Evolutionary conservation across 148 eudicot species (phyloP).

Genomic region (Mesembryanthemum crystallinum): DNA sequence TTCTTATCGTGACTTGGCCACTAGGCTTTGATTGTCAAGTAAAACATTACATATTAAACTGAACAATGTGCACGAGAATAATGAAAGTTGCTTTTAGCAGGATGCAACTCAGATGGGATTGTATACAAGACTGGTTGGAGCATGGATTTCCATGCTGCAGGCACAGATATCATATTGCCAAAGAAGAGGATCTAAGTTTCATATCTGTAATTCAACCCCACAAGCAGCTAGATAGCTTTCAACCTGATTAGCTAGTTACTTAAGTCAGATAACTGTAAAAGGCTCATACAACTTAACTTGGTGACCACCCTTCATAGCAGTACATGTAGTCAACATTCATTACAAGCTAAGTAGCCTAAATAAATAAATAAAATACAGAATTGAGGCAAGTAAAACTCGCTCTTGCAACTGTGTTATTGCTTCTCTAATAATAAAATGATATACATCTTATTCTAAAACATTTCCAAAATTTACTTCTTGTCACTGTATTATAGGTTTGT

Average conservation of each 20-base stretch:
- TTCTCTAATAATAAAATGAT: background rate
- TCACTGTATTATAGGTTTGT: background rate
- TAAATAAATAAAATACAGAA: background rate
- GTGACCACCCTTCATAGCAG: background rate
- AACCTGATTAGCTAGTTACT: background rate
- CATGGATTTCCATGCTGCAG: background rate
- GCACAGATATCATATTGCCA: background rate
- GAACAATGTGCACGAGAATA: too few relatives aligned
- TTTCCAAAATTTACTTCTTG: background rate
- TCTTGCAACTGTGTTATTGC: background rate
- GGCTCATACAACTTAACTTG: background rate
- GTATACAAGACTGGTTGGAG: background rate
- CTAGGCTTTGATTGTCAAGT: too few relatives aligned
- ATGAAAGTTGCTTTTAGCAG: too few relatives aligned
- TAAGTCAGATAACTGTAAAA: background rate
- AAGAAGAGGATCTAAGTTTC: background rate
- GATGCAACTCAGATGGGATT: background rate
- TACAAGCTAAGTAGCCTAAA: background rate
- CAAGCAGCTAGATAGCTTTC: background rate
- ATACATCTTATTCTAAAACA: too few relatives aligned
- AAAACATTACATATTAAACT: too few relatives aligned
- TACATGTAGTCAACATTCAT: background rate
- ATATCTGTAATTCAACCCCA: background rate
- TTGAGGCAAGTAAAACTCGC: background rate
- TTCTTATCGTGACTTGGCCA: too few relatives aligned